These are phyloP conservation scores for Acer yangbiense DNA, from an alignment of 345 rosid genomes.

Conservation along the genomic window DNA sequence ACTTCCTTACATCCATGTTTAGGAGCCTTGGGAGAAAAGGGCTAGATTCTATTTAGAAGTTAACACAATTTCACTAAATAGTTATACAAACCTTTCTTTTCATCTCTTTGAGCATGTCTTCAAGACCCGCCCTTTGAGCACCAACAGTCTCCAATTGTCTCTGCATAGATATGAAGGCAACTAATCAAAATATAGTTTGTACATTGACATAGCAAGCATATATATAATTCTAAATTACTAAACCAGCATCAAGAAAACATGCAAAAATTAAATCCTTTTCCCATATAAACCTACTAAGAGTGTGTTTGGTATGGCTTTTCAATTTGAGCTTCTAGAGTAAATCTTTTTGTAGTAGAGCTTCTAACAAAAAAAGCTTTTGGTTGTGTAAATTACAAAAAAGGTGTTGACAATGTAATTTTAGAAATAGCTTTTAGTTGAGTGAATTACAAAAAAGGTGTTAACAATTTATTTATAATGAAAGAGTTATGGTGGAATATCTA, in stretches of 20 bases:
- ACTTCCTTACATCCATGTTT: neutral
- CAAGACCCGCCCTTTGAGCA: slow-evolving; percentile 97
- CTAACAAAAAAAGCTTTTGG: too few relatives aligned
- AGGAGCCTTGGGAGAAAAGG: neutral
- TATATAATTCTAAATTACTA: neutral
- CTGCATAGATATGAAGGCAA: slow-evolving; percentile 46
- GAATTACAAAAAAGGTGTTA: too few relatives aligned
- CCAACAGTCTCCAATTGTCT: slow-evolving; percentile 97
- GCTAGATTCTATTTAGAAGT: neutral
- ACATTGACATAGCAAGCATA: neutral
- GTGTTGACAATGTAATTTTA: too few relatives aligned
- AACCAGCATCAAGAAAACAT: neutral
- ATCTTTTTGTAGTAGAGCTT: too few relatives aligned
- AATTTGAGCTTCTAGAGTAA: too few relatives aligned
- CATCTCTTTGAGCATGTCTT: slow-evolving; percentile 99
- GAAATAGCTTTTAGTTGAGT: too few relatives aligned
- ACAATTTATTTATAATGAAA: too few relatives aligned
- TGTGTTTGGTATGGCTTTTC: too few relatives aligned
- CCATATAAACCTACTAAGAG: neutral
- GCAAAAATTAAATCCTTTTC: neutral
- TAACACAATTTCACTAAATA: slow-evolving; percentile 6
- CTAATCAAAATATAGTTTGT: slow-evolving; percentile 5
- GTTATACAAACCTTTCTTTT: slow-evolving; percentile 74
- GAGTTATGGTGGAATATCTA: too few relatives aligned
- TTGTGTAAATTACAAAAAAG: too few relatives aligned